These are phyloP conservation scores for Cercospora sp. DNA, from an alignment of 2,329 filamentous ascomycete species.

Conservation along the genomic window DNA sequence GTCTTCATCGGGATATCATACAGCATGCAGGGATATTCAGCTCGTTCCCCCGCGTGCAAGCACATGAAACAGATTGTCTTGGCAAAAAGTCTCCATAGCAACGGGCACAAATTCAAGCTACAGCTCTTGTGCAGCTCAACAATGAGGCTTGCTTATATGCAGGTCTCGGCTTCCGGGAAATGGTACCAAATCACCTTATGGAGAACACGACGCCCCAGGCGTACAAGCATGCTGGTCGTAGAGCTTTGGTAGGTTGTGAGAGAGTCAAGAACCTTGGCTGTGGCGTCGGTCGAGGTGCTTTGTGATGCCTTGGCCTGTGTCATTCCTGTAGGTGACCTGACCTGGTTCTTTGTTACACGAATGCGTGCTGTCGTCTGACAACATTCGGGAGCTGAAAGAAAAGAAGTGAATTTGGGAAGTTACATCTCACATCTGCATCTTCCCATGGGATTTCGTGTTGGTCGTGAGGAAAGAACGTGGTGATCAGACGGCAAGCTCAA, in stretches of 20 bases:
- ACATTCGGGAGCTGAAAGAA: slow-evolving; percentile 1
- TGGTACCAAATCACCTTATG: neutral
- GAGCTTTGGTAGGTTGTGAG: slow-evolving; percentile 8
- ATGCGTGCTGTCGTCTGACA: neutral
- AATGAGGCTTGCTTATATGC: neutral
- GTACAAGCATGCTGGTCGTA: neutral
- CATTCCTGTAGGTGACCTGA: slow-evolving; percentile 1
- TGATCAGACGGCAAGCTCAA: neutral
- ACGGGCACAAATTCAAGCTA: neutral
- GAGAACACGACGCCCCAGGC: neutral
- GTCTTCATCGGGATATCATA: neutral
- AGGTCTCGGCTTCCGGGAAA: neutral
- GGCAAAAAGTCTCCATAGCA: slow-evolving; percentile 6
- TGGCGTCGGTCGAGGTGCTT: slow-evolving; percentile 3
- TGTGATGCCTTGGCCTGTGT: slow-evolving; percentile 10
- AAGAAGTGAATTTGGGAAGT: neutral
- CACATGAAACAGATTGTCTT: neutral
- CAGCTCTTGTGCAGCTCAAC: neutral
- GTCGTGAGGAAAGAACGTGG: neutral
- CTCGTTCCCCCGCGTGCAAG: neutral
- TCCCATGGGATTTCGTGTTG: neutral
- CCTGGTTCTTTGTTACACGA: slow-evolving; percentile 2
- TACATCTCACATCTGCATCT: neutral
- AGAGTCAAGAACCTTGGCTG: slow-evolving; percentile 3
- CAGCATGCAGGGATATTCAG: neutral